phyloP scores from a whole-genome alignment of 805 yeast species.

The Cyberlindnera mycetangii region DNA sequence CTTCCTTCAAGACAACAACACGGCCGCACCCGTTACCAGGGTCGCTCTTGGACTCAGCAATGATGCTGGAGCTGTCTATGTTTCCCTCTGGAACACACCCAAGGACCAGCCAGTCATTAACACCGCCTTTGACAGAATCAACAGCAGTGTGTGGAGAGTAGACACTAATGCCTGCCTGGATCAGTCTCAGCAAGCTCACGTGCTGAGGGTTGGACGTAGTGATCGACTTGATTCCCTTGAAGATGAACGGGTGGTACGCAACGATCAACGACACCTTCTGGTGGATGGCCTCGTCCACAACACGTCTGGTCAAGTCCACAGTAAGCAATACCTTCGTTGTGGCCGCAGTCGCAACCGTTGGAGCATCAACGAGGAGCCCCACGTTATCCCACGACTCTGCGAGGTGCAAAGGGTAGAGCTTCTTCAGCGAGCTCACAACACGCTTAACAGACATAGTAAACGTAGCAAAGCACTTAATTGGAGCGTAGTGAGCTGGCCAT shows the following conservation, averaged over 20 bases:
- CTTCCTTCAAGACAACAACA: conserved; percentile 44
- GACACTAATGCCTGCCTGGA: conserved; percentile 78
- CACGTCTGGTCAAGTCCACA: conserved; percentile 79
- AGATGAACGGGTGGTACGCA: conserved; percentile 94
- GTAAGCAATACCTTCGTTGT: conserved; percentile 53
- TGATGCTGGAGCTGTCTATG: conserved; percentile 31
- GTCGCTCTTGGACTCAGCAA: conserved; percentile 40
- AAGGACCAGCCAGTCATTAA: conserved; percentile 84
- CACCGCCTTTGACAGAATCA: conserved; percentile 91
- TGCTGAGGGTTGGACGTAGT: conserved; percentile 74
- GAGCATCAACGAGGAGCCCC: conserved; percentile 73
- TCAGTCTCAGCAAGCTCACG: conserved; percentile 63
- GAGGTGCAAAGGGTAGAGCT: conserved; percentile 71
- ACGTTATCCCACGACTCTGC: conserved; percentile 98
- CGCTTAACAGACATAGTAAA: conserved; percentile 34
- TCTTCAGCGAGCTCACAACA: conserved; percentile 56
- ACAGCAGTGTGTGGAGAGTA: conserved; percentile 96
- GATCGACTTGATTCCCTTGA: conserved; percentile 78
- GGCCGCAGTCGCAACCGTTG: conserved; percentile 19
- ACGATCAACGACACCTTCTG: conserved; percentile 55
- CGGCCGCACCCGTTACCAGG: conserved; percentile 81
- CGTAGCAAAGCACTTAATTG: too few species aligned
- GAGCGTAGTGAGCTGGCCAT: too few species aligned
- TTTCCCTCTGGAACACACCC: conserved; percentile 42
- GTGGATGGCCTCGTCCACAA: conserved; percentile 79